A percentile compares a stretch with the other conserved stretches of the same genome.
Evolutionary conservation across 2,329 filamentous ascomycete genomes (phyloP).

Genomic region (Cladobotryum protrusum): DNA sequence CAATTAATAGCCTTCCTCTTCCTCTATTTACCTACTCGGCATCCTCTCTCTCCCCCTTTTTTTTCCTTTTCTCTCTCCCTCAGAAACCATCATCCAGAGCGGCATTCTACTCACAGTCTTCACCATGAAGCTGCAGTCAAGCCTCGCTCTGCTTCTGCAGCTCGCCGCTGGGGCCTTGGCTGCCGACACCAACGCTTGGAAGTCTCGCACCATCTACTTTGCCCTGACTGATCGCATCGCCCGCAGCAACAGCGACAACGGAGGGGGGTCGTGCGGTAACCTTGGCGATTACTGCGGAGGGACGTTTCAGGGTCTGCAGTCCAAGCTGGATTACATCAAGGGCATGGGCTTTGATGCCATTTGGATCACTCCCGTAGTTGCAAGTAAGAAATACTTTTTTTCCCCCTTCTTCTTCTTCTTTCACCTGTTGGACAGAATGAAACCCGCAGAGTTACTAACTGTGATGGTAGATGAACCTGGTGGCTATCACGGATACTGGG

Average conservation of each 20-base stretch:
- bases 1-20: no score
- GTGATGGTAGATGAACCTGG: constrained; percentile 6
- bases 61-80: not conserved
- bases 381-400: constrained; percentile 25
- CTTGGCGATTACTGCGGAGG: constrained; percentile 53
- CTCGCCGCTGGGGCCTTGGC: constrained; percentile 16
- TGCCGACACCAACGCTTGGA: constrained; percentile 40
- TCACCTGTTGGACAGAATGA: no score
- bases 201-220: constrained; percentile 52
- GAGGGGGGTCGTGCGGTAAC: constrained; percentile 35
- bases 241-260: constrained; percentile 35
- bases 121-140: constrained; percentile 5
- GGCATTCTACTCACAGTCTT: not conserved
- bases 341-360: constrained; percentile 54
- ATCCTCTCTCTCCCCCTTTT: no score
- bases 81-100: no score
- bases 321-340: constrained; percentile 57
- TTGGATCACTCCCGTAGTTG: constrained; percentile 53
- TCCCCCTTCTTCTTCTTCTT: no score
- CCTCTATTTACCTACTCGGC: no score
- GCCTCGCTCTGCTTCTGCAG: constrained; percentile 10
- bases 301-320: constrained; percentile 51
- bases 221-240: constrained; percentile 52
- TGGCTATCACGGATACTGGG: constrained; percentile 53
- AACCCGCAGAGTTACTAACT: no score